Evolutionary conservation across 2,329 filamentous ascomycete genomes (phyloP), one percentile per base, ranked within the genome.

Genomic region (Verticillium klebahnii): DNA sequence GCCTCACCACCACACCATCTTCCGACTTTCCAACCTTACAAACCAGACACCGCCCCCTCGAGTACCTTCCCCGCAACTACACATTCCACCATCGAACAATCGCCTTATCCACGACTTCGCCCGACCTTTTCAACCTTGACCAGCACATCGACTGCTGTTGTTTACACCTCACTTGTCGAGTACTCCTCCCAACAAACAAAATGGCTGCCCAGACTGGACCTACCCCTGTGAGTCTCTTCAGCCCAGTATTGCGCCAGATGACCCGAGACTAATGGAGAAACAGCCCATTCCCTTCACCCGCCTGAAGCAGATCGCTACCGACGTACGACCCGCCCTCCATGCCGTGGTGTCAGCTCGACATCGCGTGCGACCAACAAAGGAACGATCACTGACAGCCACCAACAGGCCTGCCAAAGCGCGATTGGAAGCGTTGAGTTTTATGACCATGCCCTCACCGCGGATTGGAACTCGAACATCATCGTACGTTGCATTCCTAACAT

Each of bases 401-500:
- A 15, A 25, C 52, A 97, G 93, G 93, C 92, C 68, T 97, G 93
- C 82, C 87, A 91, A 72, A 84, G 83, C 68, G 90, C 92, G 63
- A 85, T 98, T 70, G 86, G 87, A 65, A 83, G 78, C 66, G 87
- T 88, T 63, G 87, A 92, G 65, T 88, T 85, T 78, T 99, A 99
- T 80, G 90, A 96, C 67, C 95, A 98, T 77, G 78, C 87, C 61
- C 89, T 90, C 73, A 96, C 94, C 39, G 87, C 90, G 73, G 80
- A 87, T 69, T 98, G 94, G 94, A 98, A 98, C 81, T 90, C 90
- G 37, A 82, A 84, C 67, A 98, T 99, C 76, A 97, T 98, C 76
- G 93, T 96, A 85, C 70, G 86, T 36, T 57, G 23, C 9, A 7
- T 36, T 36, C 34, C 17, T 32, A 7, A 37, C 19, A 19, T 3